These are phyloP conservation scores for Suillus americanus DNA, from an alignment of 768 basidiomycete genomes.

Conservation along the genomic window DNA sequence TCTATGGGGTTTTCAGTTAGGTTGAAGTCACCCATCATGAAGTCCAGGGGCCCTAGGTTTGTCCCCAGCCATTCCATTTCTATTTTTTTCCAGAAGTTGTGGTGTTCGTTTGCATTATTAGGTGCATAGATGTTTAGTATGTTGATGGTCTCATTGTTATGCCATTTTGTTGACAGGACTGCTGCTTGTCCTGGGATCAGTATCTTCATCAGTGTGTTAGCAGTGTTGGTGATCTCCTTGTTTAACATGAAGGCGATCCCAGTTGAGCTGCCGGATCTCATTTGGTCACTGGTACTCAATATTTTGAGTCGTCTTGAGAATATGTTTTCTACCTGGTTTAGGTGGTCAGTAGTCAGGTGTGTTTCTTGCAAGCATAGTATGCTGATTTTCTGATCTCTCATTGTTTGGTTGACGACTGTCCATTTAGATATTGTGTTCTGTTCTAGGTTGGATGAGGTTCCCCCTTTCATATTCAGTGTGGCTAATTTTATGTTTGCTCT, in stretches of 20 bases:
- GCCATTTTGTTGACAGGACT: constrained; percentile 13
- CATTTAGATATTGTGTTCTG: constrained; percentile 14
- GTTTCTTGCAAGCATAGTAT: constrained; percentile 24
- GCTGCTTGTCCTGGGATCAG: constrained; percentile 17
- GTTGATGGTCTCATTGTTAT: constrained; percentile 2
- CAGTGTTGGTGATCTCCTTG: neutral
- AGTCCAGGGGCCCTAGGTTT: neutral
- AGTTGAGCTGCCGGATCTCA: neutral
- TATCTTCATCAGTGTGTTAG: neutral
- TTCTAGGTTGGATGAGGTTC: accelerated
- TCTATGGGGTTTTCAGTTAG: neutral
- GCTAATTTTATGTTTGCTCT: neutral
- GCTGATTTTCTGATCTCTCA: constrained; percentile 14
- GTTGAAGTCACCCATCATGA: neutral
- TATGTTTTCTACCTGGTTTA: neutral
- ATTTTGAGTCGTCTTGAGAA: neutral
- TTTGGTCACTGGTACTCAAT: constrained; percentile 4
- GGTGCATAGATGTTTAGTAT: constrained; percentile 24
- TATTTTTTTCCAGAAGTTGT: constrained; percentile 16
- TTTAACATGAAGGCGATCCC: constrained; percentile 22
- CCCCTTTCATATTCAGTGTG: neutral
- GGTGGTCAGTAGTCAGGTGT: constrained; percentile 12
- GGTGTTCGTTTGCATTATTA: neutral
- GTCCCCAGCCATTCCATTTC: neutral
- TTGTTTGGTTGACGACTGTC: constrained; percentile 11